Percentiles rank a stretch among this genome's conserved stretches.
phyloP scores from a whole-genome alignment of 352 stramenopile species.

The Phytophthora macrochlamydospora region DNA sequence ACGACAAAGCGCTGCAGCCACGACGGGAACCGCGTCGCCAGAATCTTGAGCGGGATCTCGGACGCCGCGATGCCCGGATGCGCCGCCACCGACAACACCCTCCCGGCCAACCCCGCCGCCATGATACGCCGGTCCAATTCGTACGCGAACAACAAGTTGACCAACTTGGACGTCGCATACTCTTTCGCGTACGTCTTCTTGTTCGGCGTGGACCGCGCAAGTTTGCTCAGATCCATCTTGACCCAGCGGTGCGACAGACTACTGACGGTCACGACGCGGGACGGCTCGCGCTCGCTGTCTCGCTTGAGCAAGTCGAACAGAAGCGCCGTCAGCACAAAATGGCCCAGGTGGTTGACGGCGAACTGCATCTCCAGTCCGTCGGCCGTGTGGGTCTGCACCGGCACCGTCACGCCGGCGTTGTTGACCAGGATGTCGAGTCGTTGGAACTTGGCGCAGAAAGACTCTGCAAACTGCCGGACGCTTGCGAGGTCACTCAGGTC shows the following conservation, averaged over 20 bases:
- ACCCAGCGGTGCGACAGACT: conserved; percentile 41
- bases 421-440: conserved; percentile 61
- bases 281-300: conserved; percentile 15
- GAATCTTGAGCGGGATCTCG: conserved; percentile 31
- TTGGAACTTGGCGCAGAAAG: conserved; percentile 43
- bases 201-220: conserved; percentile 30
- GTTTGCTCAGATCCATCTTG: conserved; percentile 30
- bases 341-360: conserved; percentile 62
- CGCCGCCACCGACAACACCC: conserved; percentile 39
- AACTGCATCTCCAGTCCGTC: conserved; percentile 65
- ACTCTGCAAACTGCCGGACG: conserved; percentile 36
- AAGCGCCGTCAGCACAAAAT: conserved; percentile 60
- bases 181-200: conserved; percentile 49
- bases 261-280: conserved; percentile 43
- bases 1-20: conserved; percentile 36
- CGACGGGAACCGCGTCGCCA: conserved; percentile 24
- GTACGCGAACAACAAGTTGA: conserved; percentile 53
- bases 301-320: conserved; percentile 55
- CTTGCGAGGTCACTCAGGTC: conserved; percentile 50
- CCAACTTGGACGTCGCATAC: conserved; percentile 54
- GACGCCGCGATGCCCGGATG: conserved; percentile 39
- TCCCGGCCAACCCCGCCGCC: conserved; percentile 18
- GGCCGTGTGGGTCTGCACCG: conserved; percentile 33
- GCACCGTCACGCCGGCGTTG: conserved; percentile 60
- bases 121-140: conserved; percentile 44